Conservation (phyloP, 1,284 basidiomycete genomes). For the Gymnopus androsaceus region DNA sequence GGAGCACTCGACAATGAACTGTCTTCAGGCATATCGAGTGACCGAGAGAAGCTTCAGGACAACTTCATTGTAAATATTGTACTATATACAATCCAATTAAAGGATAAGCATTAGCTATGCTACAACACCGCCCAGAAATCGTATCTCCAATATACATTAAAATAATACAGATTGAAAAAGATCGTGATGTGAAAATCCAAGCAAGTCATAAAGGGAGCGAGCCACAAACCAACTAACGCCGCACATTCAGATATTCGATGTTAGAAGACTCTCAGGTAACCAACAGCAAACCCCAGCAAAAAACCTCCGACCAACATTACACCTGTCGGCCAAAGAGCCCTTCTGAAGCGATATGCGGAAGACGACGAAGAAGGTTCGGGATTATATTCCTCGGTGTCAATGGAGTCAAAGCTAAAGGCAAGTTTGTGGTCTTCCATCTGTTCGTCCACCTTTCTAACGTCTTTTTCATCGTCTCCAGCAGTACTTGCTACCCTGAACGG, state of each 20-base stretch:
- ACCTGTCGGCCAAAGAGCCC: conserved; percentile 1
- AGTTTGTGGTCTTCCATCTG: background rate
- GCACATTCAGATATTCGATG: background rate
- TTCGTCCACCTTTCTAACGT: background rate
- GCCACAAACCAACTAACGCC: background rate
- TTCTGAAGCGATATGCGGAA: background rate
- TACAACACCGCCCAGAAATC: too few species aligned
- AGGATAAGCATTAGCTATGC: too few species aligned
- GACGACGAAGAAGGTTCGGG: background rate
- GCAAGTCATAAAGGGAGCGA: background rate
- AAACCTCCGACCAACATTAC: conserved; percentile 1
- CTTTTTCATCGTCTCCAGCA: background rate
- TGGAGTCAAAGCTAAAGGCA: background rate
- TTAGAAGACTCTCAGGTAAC: background rate
- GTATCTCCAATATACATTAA: background rate
- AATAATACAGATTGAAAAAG: too few species aligned
- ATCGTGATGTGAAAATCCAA: too few species aligned
- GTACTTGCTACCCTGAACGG: background rate
- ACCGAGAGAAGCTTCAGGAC: too few species aligned
- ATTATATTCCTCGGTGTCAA: background rate
- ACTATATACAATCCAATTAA: too few species aligned
- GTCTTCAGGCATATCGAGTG: too few species aligned
- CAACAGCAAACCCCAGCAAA: conserved; percentile 5
- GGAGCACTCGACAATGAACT: too few species aligned
- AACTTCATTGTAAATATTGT: too few species aligned